Conservation (phyloP, 768 basidiomycete species). For the Leucocoprinus leucothites region DNA sequence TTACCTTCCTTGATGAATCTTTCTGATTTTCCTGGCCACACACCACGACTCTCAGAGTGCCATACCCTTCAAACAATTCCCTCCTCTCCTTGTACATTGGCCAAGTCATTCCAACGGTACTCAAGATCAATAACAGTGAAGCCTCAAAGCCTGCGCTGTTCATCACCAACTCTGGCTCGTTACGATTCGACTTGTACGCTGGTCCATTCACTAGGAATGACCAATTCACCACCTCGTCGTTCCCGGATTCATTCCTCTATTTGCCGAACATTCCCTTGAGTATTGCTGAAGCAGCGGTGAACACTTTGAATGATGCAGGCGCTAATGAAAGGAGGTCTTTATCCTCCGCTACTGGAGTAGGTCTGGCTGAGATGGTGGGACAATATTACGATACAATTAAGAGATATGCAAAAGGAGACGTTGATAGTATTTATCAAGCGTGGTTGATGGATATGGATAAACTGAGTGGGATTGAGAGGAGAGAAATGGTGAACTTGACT, state of each 20-base stretch:
- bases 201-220: conserved; percentile 81
- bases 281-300: conserved; percentile 52
- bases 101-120: conserved; percentile 53
- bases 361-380: conserved; percentile 22
- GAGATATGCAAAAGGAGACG: conserved; percentile 46
- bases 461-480: conserved; percentile 31
- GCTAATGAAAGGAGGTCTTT: conserved; percentile 25
- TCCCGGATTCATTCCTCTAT: conserved; percentile 60
- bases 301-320: conserved; percentile 47
- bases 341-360: conserved; percentile 19
- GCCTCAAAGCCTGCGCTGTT: conserved; percentile 58
- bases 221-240: conserved; percentile 73
- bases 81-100: conserved; percentile 56
- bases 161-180: conserved; percentile 59
- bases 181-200: conserved; percentile 63
- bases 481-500: conserved; percentile 51
- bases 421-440: conserved; percentile 43
- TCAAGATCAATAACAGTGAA: conserved; percentile 63
- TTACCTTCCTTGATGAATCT: background rate
- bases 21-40: background rate
- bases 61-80: conserved; percentile 60
- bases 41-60: too few species aligned
- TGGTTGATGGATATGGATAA: conserved; percentile 62
- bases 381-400: conserved; percentile 30
- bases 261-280: conserved; percentile 50